Evolutionary conservation across 2,329 filamentous ascomycete species (phyloP), one percentile per base, ranked within the genome.

Genomic region (Fusarium chlamydosporum): DNA sequence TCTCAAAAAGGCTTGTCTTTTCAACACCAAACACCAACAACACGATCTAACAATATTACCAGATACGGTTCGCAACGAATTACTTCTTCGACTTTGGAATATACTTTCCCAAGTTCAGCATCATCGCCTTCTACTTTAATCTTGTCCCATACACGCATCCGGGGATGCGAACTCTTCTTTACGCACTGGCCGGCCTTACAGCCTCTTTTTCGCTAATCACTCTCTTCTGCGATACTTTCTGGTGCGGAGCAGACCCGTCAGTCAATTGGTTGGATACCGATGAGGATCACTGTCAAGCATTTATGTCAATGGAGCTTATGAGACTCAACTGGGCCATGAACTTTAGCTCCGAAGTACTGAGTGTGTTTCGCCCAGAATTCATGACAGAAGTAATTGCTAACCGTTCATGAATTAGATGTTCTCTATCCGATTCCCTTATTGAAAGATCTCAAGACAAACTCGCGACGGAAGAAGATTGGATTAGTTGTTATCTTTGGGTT

Each of bases 91-190:
- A 61, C 9, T 45, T 41, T 2, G 58, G 58, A 27, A 61, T 61
- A 3, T 61, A 61, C 56, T 61, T 61, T 6, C 58, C 58, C 0
- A 61, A 61, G 16, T 61, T 61, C 12, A 61, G 58, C 7, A 61
- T 61, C 4, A 61, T 61, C 15, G 40, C 56, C 1, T 61, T 61
- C 6, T 61, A 61, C 11, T 45, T 43, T 3, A 61, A 61, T 7
- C 34, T 61, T 2, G 45, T 61, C 0, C 58, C 58, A 1, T 31
- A 18, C 0, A n/a, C 59, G 4, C 56, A 61, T 1, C 45, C 59
- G 4, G 35, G 31, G 37, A 61, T 61, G 59, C 38, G 59, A 6
- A 46, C 31, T 10, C 38, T 41, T 1, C 20, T 61, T 0, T 61
- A 61, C 6, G 41, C 29, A 6, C 7, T 61, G n/a, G n/a, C 40